Evolutionary conservation across 441 rosid species (phyloP).

Genomic region (Populus hybrid): DNA sequence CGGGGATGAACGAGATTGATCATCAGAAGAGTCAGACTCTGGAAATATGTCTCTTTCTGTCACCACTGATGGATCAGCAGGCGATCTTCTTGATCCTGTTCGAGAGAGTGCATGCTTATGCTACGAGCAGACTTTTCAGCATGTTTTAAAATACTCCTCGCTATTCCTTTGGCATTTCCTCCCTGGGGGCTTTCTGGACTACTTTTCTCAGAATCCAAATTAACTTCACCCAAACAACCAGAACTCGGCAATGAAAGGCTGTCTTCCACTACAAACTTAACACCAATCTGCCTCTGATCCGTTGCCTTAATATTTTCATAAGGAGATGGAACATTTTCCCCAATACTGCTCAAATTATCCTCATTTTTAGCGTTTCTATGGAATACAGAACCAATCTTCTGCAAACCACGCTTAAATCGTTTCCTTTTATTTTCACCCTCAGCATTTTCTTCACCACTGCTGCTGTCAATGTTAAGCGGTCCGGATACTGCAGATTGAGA

Average conservation of each 20-base stretch:
- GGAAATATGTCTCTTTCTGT: conserved; percentile 27
- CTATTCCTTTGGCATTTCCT: conserved; percentile 52
- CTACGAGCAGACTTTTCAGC: conserved; percentile 65
- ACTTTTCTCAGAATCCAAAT: conserved; percentile 38
- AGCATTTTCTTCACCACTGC: conserved; percentile 47
- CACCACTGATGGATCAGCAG: conserved; percentile 18
- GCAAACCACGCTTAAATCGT: conserved; percentile 43
- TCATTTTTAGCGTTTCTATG: conserved; percentile 50
- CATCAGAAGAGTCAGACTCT: conserved; percentile 45
- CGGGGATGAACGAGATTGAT: conserved; percentile 33
- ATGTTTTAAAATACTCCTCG: conserved; percentile 58
- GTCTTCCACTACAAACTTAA: conserved; percentile 48
- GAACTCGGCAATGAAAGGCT: conserved; percentile 29
- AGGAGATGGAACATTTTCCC: conserved; percentile 43
- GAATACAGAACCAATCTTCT: conserved; percentile 52
- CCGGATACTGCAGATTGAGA: conserved; percentile 31
- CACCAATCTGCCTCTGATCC: conserved; percentile 40
- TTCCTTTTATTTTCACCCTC: conserved; percentile 34
- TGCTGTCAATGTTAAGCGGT: conserved; percentile 40
- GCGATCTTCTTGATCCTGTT: conserved; percentile 51
- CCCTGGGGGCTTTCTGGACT: conserved; percentile 43
- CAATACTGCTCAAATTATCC: conserved; percentile 35
- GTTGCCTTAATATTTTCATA: conserved; percentile 50
- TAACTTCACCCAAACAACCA: conserved; percentile 32
- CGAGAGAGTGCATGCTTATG: conserved; percentile 58